Evolutionary conservation across 1,284 basidiomycete genomes (phyloP).

Genomic region (Singerocomus inundabilis): DNA sequence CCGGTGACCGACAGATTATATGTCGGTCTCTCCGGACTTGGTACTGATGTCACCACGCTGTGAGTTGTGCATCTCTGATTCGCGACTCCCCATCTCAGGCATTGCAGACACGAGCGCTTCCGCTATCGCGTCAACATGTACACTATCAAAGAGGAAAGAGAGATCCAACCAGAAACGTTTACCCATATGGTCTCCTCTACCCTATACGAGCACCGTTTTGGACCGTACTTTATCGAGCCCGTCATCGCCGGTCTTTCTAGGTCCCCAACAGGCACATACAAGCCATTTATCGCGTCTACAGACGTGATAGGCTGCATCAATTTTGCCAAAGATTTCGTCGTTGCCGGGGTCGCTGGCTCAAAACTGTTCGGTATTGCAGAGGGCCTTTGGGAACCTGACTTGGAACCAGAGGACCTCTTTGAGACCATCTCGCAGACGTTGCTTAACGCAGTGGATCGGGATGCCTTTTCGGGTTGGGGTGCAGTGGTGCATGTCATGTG

Average conservation of each 20-base stretch:
- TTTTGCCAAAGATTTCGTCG: constrained; percentile 96
- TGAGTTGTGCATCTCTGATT: constrained; percentile 40
- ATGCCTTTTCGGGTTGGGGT: constrained; percentile 97
- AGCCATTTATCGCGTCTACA: constrained; percentile 95
- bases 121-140: constrained; percentile 99
- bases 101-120: constrained; percentile 76
- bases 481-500: constrained; percentile 94
- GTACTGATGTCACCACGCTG: constrained; percentile 92
- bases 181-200: constrained; percentile 95
- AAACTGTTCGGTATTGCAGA: constrained; percentile 98
- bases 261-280: constrained; percentile 70
- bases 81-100: constrained; percentile 10
- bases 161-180: constrained; percentile 96
- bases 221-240: constrained; percentile 96
- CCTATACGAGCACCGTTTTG: constrained; percentile 96
- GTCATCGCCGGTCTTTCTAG: constrained; percentile 90
- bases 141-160: constrained; percentile 98
- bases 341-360: constrained; percentile 89
- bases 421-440: constrained; percentile 98
- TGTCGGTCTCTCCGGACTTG: constrained; percentile 91
- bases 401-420: constrained; percentile 96
- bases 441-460: constrained; percentile 93
- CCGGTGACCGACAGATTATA: constrained; percentile 92
- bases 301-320: constrained; percentile 97
- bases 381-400: constrained; percentile 96